phyloP scores from a whole-genome alignment of 2,329 filamentous ascomycete genomes.

The Phaeosphaeria sp. region DNA sequence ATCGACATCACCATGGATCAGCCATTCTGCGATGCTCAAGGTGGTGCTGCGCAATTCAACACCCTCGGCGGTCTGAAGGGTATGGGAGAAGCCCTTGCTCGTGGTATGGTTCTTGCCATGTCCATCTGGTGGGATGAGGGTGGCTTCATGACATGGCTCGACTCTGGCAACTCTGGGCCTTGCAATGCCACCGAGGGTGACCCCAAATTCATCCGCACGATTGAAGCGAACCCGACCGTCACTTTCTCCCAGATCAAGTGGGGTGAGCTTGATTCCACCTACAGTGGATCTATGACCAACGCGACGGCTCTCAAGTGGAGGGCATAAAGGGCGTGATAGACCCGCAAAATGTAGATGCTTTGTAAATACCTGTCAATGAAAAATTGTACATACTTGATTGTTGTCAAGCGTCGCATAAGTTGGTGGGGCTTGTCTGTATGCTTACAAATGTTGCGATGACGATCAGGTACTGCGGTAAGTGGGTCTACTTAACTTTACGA shows the following conservation, averaged over 20 bases:
- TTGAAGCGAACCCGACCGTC: slow-evolving; percentile 59
- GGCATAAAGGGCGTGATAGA: slow-evolving; percentile 14
- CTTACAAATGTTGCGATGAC: not conserved
- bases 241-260: slow-evolving; percentile 65
- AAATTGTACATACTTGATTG: not conserved
- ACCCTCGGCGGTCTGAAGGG: slow-evolving; percentile 51
- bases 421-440: not conserved
- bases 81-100: slow-evolving; percentile 56
- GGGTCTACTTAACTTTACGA: not conserved
- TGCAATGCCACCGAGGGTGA: slow-evolving; percentile 62
- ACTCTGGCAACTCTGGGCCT: slow-evolving; percentile 59
- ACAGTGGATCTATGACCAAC: slow-evolving; percentile 24
- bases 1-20: slow-evolving; percentile 41
- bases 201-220: slow-evolving; percentile 55
- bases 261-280: slow-evolving; percentile 67
- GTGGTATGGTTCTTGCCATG: slow-evolving; percentile 62
- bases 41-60: slow-evolving; percentile 37
- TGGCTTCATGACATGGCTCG: slow-evolving; percentile 65
- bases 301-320: slow-evolving; percentile 15
- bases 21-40: slow-evolving; percentile 34
- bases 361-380: not conserved
- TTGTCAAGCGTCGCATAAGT: not conserved
- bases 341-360: not conserved
- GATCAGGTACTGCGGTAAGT: not conserved
- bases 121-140: slow-evolving; percentile 63